Percentiles rank a stretch among this genome's conserved stretches.
Conservation (phyloP, 2,329 filamentous ascomycete species). For the Cladosporium sp. region DNA sequence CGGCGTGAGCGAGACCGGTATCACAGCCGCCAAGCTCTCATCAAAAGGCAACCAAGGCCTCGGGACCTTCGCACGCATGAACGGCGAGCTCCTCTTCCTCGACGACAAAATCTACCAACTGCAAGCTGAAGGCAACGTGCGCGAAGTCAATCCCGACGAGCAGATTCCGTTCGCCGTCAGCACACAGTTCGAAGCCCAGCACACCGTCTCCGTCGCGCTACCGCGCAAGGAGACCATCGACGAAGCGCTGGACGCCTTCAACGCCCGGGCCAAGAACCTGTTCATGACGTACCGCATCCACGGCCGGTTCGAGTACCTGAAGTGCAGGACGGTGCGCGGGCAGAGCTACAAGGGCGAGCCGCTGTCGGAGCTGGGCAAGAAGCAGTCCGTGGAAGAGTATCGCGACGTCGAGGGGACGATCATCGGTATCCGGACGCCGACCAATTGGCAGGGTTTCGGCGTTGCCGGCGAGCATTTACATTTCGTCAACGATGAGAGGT, state of each 20-base stretch:
- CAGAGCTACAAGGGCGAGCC: slow-evolving; percentile 29
- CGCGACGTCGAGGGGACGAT: slow-evolving; percentile 34
- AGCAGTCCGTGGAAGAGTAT: slow-evolving; percentile 36
- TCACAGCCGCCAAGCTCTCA: slow-evolving; percentile 41
- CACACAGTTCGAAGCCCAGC: slow-evolving; percentile 27
- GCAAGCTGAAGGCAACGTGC: slow-evolving; percentile 31
- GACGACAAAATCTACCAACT: slow-evolving; percentile 39
- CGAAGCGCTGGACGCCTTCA: slow-evolving; percentile 21
- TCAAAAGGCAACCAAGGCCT: slow-evolving; percentile 46
- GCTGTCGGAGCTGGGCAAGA: slow-evolving; percentile 33
- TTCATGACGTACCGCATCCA: slow-evolving; percentile 31
- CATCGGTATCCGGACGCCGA: slow-evolving; percentile 38
- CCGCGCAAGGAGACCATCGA: slow-evolving; percentile 24
- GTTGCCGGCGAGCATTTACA: slow-evolving; percentile 39
- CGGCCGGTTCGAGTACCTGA: slow-evolving; percentile 25
- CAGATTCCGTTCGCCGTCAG: slow-evolving; percentile 36
- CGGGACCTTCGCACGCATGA: slow-evolving; percentile 40
- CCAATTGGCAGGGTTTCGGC: slow-evolving; percentile 36
- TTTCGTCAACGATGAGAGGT: slow-evolving; percentile 34
- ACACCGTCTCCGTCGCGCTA: slow-evolving; percentile 20
- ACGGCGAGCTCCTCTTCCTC: slow-evolving; percentile 40
- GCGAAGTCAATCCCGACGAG: slow-evolving; percentile 28
- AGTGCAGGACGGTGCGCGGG: slow-evolving; percentile 28
- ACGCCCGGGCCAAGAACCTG: slow-evolving; percentile 25
- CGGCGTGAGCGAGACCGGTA: slow-evolving; percentile 42